Base-by-base conservation (phyloP, 352 stramenopile genomes). In the Elongisporangium senticosum region DNA sequence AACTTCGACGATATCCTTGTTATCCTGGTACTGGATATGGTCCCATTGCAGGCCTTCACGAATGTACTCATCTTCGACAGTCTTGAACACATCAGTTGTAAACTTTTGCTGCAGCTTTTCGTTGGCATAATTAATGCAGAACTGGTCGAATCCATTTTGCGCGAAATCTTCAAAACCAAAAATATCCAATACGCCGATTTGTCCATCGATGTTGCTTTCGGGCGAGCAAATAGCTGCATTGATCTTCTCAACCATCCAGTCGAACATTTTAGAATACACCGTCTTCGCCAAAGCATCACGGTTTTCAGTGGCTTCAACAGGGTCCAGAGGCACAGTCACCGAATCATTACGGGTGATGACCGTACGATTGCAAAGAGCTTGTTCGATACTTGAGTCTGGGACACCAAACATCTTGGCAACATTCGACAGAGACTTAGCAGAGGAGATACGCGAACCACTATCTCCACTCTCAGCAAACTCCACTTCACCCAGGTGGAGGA, bases 91-190 rank as follows among this genome's bases (percentile, higher is more conserved):
- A 61, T 95, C 87, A 21, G 86, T 89, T 77, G 97, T 79, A 77
- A 98, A 93, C 90, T 98, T 86, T 53, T 95, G 86, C 64, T 95
- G 86, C 55, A 95, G 61, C 80, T 96, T 81, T 68, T 96, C 90
- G 71, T 96, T 96, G 24, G 89, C 89, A 59, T 96, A 96, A 71
- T 97, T 97, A 71, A 97, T 97, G 55, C 89, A 95, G 59, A 97
- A 96, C 66, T 97, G 89, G 61, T 97, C 89, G 61, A 96, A 97
- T 51, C 88, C 87, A 63, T 97, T 97, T 59, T 95, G 86, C 15
- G 72, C 87, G 61, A 99, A 99, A 64, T 97, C 97, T 74, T 99
- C 97, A 64, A 99, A 99, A 39, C 97, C 97, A 69, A 99, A 99
- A 69, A 99, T 99, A 91, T 99, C 97, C 53, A 99, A 73, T 37